Conservation (phyloP, 2,329 filamentous ascomycete species). For the Ilyonectria sp. region DNA sequence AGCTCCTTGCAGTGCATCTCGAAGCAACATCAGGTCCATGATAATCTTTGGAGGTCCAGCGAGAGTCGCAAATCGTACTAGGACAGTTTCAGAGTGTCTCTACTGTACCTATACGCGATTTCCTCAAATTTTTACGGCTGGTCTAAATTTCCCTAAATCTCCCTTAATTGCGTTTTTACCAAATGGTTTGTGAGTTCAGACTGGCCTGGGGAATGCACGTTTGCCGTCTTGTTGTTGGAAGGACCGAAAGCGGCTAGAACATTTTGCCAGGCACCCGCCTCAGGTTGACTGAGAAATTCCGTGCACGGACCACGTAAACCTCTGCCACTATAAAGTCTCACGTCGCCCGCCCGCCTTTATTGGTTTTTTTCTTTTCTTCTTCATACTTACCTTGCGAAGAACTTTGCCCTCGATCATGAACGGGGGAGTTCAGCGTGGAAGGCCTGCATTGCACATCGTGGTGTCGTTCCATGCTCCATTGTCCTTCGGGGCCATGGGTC, state of each 20-base stretch:
- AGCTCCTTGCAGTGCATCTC: no score
- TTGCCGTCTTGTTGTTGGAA: not conserved
- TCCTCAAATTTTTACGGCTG: no score
- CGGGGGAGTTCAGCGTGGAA: constrained; percentile 57
- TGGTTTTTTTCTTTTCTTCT: constrained; percentile 46
- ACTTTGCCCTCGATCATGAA: constrained; percentile 60
- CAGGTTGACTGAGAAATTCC: constrained; percentile 2
- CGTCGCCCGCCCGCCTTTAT: not conserved
- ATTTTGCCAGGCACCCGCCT: not conserved
- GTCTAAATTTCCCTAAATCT: no score
- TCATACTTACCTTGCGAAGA: constrained; percentile 68
- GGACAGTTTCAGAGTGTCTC: no score
- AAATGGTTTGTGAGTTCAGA: no score
- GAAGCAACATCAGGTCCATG: no score
- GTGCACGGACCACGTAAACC: constrained; percentile 25
- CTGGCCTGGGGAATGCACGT: no score
- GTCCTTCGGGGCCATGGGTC: constrained; percentile 67
- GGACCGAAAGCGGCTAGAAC: not conserved
- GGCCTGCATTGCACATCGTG: constrained; percentile 70
- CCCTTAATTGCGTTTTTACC: no score
- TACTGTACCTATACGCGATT: no score
- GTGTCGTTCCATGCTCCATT: constrained; percentile 64
- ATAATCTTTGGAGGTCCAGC: no score
- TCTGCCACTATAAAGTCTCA: constrained; percentile 35
- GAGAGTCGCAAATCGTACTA: no score